Conservation (phyloP, 106 monocot species). For the Ottelia alismoides region DNA sequence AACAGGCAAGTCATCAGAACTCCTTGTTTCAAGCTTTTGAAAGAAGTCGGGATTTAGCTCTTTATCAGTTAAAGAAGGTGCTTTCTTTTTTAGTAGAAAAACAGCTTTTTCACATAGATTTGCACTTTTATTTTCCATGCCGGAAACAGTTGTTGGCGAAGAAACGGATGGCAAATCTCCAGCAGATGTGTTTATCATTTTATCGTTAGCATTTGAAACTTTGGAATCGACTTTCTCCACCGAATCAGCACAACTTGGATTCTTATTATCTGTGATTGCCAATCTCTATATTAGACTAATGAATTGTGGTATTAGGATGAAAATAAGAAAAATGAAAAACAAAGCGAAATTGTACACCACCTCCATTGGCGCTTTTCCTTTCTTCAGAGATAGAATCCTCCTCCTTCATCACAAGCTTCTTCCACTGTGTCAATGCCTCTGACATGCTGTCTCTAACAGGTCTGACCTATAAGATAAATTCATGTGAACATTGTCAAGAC, state of each 20-base stretch:
- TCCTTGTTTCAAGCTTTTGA: conserved; percentile 79
- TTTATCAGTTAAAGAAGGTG: conserved; percentile 74
- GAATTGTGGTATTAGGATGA: neutral
- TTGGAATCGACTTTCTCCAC: conserved; percentile 36
- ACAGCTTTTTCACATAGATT: conserved; percentile 57
- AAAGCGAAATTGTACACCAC: neutral
- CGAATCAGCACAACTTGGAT: conserved; percentile 17
- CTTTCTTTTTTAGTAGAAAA: conserved; percentile 57
- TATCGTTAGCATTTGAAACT: conserved; percentile 22
- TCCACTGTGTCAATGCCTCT: conserved; percentile 67
- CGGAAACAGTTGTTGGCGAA: conserved; percentile 31
- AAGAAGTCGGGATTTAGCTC: conserved; percentile 91
- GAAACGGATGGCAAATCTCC: conserved; percentile 35
- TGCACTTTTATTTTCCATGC: conserved; percentile 27
- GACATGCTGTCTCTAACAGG: conserved; percentile 89
- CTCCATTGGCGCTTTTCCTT: neutral
- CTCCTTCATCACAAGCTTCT: conserved; percentile 40
- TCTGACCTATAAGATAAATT: conserved; percentile 91
- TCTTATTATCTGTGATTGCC: conserved; percentile 39
- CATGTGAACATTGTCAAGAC: too few species aligned
- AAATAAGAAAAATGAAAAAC: neutral
- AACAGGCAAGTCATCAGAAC: conserved; percentile 55
- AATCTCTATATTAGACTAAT: neutral
- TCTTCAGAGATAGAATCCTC: conserved; percentile 15
- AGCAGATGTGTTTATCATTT: conserved; percentile 21